Percentiles rank a stretch among this genome's conserved stretches.
Evolutionary conservation across 768 basidiomycete species (phyloP).

Genomic region (Suillus clintonianus): DNA sequence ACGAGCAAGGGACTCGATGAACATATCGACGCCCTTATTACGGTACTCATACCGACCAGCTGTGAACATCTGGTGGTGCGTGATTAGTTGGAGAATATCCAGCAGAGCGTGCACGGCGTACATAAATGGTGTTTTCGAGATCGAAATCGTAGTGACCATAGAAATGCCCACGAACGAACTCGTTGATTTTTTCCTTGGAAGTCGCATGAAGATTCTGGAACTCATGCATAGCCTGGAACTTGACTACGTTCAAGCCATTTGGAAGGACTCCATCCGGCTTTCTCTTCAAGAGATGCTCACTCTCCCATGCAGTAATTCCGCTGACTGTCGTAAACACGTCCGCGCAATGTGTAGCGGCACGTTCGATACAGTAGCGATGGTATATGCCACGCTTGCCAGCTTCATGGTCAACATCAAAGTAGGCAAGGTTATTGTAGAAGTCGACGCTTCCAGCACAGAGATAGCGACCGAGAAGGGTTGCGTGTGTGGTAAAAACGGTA

Average conservation of each 20-base stretch:
- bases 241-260: constrained; percentile 97
- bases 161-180: constrained; percentile 96
- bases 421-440: constrained; percentile 99
- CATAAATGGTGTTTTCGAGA: constrained; percentile 87
- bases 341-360: constrained; percentile 90
- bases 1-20: constrained; percentile 94
- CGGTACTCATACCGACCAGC: constrained; percentile 99
- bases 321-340: constrained; percentile 99
- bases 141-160: constrained; percentile 98
- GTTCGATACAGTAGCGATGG: constrained; percentile 96
- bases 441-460: constrained; percentile 98
- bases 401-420: constrained; percentile 99
- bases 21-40: constrained; percentile 99
- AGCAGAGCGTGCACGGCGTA: constrained; percentile 32
- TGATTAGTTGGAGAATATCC: constrained; percentile 10
- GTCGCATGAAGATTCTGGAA: constrained; percentile 95
- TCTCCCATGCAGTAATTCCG: constrained; percentile 97
- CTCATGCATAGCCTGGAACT: constrained; percentile 99
- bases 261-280: constrained; percentile 97
- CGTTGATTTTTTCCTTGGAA: constrained; percentile 97
- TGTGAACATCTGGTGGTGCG: constrained; percentile 78
- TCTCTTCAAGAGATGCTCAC: constrained; percentile 93
- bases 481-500: constrained; percentile 98
- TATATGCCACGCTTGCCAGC: constrained; percentile 99
- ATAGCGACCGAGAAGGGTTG: constrained; percentile 96